A percentile compares a stretch with the other conserved stretches of the same genome.
Conservation (phyloP, 345 rosid species). For the Populus euphratica region DNA sequence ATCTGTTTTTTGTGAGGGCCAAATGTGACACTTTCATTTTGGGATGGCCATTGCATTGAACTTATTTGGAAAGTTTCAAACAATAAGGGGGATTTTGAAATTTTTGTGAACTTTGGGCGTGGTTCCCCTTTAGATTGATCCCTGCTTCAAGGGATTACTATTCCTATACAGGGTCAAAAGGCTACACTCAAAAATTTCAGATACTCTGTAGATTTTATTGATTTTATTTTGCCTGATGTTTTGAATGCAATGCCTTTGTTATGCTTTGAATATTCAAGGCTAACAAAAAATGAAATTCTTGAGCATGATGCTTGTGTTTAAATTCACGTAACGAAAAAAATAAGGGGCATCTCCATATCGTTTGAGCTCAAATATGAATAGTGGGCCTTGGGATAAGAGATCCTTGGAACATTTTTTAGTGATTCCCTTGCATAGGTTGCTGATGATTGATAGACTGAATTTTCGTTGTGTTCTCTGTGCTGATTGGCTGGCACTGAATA, state of each 20-base stretch:
- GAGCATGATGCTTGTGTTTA: no score
- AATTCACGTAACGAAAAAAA: neutral
- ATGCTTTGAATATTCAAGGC: neutral
- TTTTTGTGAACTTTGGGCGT: no score
- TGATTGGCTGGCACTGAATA: neutral
- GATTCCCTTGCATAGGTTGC: neutral
- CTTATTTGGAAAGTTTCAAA: neutral
- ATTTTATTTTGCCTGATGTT: neutral
- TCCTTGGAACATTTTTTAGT: neutral
- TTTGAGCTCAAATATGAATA: neutral
- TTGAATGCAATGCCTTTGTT: neutral
- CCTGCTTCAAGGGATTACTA: neutral
- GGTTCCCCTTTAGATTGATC: neutral
- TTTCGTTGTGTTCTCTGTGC: neutral
- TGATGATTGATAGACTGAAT: neutral
- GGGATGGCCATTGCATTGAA: neutral
- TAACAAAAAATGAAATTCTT: no score
- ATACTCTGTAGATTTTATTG: neutral
- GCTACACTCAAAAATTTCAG: neutral
- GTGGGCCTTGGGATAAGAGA: neutral
- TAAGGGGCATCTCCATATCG: neutral
- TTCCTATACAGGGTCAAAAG: neutral
- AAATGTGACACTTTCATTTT: neutral
- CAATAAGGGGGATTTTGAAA: no score
- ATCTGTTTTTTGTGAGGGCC: neutral